A percentile compares a stretch with the other conserved stretches of the same genome.
Conservation (phyloP, 1,284 basidiomycete species). For the Ganoderma multipileum region DNA sequence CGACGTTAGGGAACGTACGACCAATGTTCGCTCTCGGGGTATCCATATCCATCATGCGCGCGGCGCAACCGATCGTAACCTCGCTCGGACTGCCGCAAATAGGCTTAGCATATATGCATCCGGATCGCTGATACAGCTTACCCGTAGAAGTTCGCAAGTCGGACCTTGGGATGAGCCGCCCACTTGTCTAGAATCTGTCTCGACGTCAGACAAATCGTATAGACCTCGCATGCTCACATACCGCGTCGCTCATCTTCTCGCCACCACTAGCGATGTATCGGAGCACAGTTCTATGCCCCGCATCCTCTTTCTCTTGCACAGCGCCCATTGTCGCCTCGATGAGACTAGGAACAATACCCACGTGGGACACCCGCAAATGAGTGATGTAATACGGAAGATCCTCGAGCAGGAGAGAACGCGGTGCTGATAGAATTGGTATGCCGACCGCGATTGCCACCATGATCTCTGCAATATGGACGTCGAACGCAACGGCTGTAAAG, state of each 20-base stretch:
- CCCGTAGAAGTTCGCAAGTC: constrained; percentile 59
- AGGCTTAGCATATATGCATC: background rate
- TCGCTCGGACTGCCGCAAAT: constrained; percentile 45
- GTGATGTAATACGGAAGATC: constrained; percentile 53
- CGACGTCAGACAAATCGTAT: background rate
- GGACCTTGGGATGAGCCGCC: constrained; percentile 52
- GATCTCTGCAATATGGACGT: constrained; percentile 58
- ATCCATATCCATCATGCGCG: constrained; percentile 49
- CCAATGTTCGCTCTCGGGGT: constrained; percentile 56
- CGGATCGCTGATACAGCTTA: constrained; percentile 34
- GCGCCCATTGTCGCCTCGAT: constrained; percentile 59
- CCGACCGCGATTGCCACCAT: constrained; percentile 52
- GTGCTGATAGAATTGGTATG: constrained; percentile 52
- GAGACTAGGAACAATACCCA: constrained; percentile 60
- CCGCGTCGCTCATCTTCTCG: constrained; percentile 61
- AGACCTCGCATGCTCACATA: constrained; percentile 35
- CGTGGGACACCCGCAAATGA: constrained; percentile 54
- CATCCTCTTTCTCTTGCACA: constrained; percentile 40
- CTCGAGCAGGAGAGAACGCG: constrained; percentile 53
- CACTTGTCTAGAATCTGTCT: constrained; percentile 57
- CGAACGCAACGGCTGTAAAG: constrained; percentile 48
- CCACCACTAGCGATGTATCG: constrained; percentile 58
- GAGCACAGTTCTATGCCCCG: constrained; percentile 41
- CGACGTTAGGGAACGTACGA: constrained; percentile 44
- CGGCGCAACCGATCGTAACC: constrained; percentile 60